Percentiles rank a stretch among this genome's conserved stretches.
phyloP scores from a whole-genome alignment of 192 early-diverging fungal genomes.

The Gonapodya prolifera region DNA sequence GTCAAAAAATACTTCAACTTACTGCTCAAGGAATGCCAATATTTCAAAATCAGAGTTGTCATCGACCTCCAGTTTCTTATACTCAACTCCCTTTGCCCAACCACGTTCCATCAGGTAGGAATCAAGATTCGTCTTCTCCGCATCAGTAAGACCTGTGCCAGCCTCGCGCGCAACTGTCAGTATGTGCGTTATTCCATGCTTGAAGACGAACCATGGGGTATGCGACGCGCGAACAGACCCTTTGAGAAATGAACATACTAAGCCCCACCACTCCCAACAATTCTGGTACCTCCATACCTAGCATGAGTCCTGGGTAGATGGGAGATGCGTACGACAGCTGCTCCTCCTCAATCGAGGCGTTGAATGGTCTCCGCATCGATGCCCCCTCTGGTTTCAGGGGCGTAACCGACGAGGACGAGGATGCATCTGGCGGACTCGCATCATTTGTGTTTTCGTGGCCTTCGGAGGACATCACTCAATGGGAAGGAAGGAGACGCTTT shows the following conservation, averaged over 20 bases:
- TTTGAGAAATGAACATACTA: neutral
- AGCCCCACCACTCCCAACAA: neutral
- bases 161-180: neutral
- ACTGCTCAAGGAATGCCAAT: neutral
- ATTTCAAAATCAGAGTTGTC: neutral
- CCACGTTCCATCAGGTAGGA: neutral
- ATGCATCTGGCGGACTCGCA: no score
- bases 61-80: neutral
- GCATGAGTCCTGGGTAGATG: neutral
- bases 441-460: no score
- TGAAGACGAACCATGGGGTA: neutral
- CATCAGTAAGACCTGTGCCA: neutral
- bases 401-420: neutral
- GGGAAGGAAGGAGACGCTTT: no score
- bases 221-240: neutral
- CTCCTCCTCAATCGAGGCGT: neutral
- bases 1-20: neutral
- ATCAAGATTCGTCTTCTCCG: neutral
- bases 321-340: neutral
- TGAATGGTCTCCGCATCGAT: neutral
- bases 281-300: neutral
- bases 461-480: no score
- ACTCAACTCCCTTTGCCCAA: neutral
- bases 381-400: neutral
- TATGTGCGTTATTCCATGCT: neutral